Evolutionary conservation across 805 yeast genomes (phyloP), one percentile per base, ranked within the genome.

Genomic region (Metschnikowia matae): DNA sequence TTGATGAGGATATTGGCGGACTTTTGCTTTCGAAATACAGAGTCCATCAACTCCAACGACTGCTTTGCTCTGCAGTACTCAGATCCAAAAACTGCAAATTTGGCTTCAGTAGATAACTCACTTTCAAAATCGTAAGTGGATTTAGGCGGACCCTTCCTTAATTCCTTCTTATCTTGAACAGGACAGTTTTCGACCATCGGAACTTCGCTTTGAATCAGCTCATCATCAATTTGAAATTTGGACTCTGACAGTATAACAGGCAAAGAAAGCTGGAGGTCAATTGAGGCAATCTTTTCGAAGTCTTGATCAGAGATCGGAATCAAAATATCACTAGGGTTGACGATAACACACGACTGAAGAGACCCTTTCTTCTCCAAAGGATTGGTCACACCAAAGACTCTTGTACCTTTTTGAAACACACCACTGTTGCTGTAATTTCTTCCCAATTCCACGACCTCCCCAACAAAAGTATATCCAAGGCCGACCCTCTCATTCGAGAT

Each of bases 401-500:
- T 74, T 56, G 82, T 87, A 36, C 91, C 92, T 21, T 70, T 78
- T 7, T 64, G 65, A 58, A 62, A 83, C 13, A 51, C 51, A 18
- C 45, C 58, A 23, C 54, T 51, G 4, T 53, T 54, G 18, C 59
- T 61, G 33, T 71, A 58, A n/a, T 69, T 68, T 11, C 64, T 60
- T 7, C 92, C 92, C 18, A 83, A 80, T 29, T 76, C 75, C 3
- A 73, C 71, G 29, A 87, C 69, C 4, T 68, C 67, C 20, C 95
- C 95, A 21, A 82, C 69, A 63, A 79, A 87, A 55, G 85, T 91
- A 57, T 85, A 78, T 1, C 94, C 94, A 29, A 84, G 63, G 6
- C 91, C 90, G 7, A 73, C 61, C 55, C 81, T 77, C 50, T 77
- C 79, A 38, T 81, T 78, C 36, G 80, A 76, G 47, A 80, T 65